Evolutionary conservation across 805 yeast genomes (phyloP), one percentile per base, ranked within the genome.

Genomic region (Schwanniomyces pseudopolymorphus): DNA sequence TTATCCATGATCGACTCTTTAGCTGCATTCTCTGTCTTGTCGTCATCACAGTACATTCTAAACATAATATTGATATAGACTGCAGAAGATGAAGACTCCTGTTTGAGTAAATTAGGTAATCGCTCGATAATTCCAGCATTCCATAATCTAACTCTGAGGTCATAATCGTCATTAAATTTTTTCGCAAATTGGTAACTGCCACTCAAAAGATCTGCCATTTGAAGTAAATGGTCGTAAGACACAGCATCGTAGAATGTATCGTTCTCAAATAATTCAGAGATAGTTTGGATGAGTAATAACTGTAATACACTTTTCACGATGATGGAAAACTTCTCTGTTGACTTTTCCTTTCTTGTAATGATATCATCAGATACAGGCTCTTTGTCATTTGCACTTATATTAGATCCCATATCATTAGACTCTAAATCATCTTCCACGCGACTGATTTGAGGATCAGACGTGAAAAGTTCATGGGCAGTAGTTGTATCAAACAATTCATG

Each of bases 251-350:
- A 87, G 55, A 92, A 88, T 4, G 65, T 70, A 45, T 85, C 87
- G 45, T 72, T 75, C 40, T 85, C 89, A 62, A 90, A 81, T 41
- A 92, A 67, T 57, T 90, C 98, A 49, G 87, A 82, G 21, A 89
- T 74, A 0, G 89, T 80, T 62, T 92, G 96, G 57, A 94, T 90
- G 81, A 94, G 81, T 58, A 91, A 75, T 47, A 92, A 71, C 61
- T 94, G 98, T 54, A 92, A 72, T 19, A 94, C 95, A 67, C 97
- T 89, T 65, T 91, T 91, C 39, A 90, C 89, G 37, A 94, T 96
- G 59, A 92, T 89, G 0, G 86, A 76, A 22, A 89, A 83, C 58
- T 84, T 85, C 19, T 80, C 80, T 3, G 20, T 31, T 31, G 35
- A 11, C 48, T 72, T 77, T 17, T 81, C 66, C 55, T 74, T 76